Base-by-base conservation (phyloP, 2,329 filamentous ascomycete species). In the Aspergillus tubingensis region DNA sequence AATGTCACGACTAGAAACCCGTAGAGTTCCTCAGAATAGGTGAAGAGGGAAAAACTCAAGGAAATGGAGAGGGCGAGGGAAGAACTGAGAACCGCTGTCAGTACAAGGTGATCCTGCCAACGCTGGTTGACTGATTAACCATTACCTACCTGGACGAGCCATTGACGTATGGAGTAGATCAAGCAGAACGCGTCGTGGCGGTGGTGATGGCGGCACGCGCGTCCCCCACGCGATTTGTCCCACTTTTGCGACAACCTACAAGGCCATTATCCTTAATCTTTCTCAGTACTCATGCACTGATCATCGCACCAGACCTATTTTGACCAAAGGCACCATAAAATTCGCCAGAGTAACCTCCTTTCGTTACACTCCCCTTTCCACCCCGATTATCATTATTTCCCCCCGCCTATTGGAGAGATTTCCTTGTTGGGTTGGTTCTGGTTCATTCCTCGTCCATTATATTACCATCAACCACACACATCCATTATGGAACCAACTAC, bases 401-500 rank as follows among this genome's bases (percentile, higher is more conserved):
- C n/a, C 3, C 4, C 25, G 8, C 30, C 47, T 5, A 5, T 32
- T 30, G n/a, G 17, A 44, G 25, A n/a, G 8, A 3, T 7, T 32
- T n/a, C 23, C 17, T 25, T 27, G 11, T 44, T 10, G 10, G 41
- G 2, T 21, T 44, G 10, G 41, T 44, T 21, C 41, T 21, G 21
- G 41, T 43, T 19, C 17, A 5, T 23, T 13, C 41, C 41, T 21
- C 41, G 19, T 44, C 41, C 41, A 25, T 19, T 32, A 11, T 21
- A 11, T 50, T 27, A 19, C 8, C 47, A n/a, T 32, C 15, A 10
- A 8, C 8, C 25, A 17, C 15, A 36, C n/a, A 27, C 7, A 50
- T 15, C 11, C 32, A 50, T 15, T 19, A 50, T 50, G 47, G 25
- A 47, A 54, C 61, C 17, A 61, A 67, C n/a, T 43, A 53, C 57